Base-by-base conservation (phyloP, 257 asterid species). In the Jacaranda copaia region DNA sequence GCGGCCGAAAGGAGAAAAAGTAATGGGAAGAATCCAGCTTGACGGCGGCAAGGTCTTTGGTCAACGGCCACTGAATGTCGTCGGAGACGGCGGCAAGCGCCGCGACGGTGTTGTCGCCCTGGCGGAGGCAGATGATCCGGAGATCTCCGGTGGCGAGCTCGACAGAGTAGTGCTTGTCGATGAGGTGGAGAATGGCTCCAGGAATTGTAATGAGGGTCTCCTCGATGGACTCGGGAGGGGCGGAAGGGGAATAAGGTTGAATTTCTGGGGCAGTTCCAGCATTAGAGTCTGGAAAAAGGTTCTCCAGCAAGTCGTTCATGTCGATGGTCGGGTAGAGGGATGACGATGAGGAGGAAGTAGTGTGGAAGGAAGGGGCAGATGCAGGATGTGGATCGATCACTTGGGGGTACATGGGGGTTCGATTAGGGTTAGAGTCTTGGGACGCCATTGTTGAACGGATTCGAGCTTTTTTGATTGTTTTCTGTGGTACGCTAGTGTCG, bases 101-200 rank as follows among this genome's bases (percentile, higher is more conserved):
- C 9, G 97, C 97, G 49, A 94, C 81, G 42, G 91, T 85, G 74
- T 79, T 84, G 1, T 81, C 84, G 0, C 90, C 93, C 68, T 95
- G 94, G 6, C 76, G 81, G 53, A 95, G 88, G 74, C 93, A 77
- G 72, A 79, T 61, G 84, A 92, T 85, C 35, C 55, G 72, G 38
- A 95, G 89, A 79, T 93, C 96, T 2, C 99, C 99, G 57, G 84
- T 55, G 64, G 99, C 97, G 60, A 96, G 98, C 96, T 96, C 98
- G 79, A 96, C 92, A 77, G 97, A 92, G 90, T 87, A 90, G 32
- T 89, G 88, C 57, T 75, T 82, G 79, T 96, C 99, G 74, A 96
- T 96, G 74, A 96, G 90, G 79, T 96, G 93, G 45, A 96, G 80
- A 36, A 96, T 90, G 20, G 97, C 90, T 62, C 97, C 96, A 20